phyloP scores from a whole-genome alignment of 169 alveolate species.

The Eimeria maxima region DNA sequence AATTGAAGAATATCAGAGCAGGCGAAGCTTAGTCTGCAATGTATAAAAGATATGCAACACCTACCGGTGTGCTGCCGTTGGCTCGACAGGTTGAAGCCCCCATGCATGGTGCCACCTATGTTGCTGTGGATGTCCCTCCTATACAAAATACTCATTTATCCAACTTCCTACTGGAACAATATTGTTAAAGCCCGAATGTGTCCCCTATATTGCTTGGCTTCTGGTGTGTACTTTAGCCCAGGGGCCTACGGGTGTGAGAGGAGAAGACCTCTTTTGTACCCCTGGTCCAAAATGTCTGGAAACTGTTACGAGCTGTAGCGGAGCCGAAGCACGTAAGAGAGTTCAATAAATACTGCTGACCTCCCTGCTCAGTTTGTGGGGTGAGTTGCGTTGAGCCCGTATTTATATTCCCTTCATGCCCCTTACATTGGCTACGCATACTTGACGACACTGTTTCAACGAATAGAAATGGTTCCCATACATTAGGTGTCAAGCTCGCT shows the following conservation, averaged over 20 bases:
- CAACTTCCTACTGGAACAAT: neutral
- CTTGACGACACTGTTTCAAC: too few species aligned
- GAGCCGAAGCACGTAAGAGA: too few species aligned
- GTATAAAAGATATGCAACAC: neutral
- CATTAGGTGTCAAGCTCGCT: too few species aligned
- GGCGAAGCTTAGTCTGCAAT: neutral
- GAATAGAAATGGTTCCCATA: too few species aligned
- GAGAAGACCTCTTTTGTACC: too few species aligned
- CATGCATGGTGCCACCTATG: neutral
- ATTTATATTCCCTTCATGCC: too few species aligned
- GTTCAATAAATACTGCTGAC: too few species aligned
- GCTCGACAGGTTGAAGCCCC: neutral
- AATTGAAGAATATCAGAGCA: neutral
- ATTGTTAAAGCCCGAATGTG: neutral
- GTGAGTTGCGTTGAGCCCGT: too few species aligned
- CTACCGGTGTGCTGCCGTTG: neutral
- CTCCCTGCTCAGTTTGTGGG: too few species aligned
- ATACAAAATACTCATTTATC: neutral
- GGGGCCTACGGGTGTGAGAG: neutral
- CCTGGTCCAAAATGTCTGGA: too few species aligned
- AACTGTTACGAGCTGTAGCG: too few species aligned
- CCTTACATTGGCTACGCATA: too few species aligned
- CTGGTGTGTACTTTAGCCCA: neutral
- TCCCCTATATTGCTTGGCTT: neutral
- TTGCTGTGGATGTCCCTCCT: neutral